Percentiles rank a stretch among this genome's conserved stretches.
These are phyloP conservation scores for Aureobasidium pullulans DNA, from an alignment of 2,329 filamentous ascomycete species.

Conservation along the genomic window DNA sequence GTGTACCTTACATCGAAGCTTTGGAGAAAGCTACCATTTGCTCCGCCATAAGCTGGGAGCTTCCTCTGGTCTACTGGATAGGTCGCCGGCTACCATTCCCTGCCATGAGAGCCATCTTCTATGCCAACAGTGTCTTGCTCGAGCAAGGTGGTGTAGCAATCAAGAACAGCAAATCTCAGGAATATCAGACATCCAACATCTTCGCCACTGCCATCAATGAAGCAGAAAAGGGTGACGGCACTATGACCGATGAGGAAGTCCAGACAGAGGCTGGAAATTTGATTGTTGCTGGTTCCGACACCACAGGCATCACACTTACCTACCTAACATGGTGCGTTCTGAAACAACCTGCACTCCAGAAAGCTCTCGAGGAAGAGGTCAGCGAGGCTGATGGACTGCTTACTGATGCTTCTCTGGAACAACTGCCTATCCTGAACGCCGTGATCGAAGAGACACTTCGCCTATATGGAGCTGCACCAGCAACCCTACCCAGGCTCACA, in stretches of 20 bases:
- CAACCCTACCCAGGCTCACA: slow-evolving; percentile 22
- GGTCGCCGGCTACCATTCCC: slow-evolving; percentile 13
- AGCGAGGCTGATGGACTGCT: neutral
- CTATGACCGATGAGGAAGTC: slow-evolving; percentile 23
- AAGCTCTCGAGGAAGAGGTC: slow-evolving; percentile 23
- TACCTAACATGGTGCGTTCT: slow-evolving; percentile 26
- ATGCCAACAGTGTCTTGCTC: slow-evolving; percentile 15
- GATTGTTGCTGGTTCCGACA: slow-evolving; percentile 28
- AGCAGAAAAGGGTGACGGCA: slow-evolving; percentile 15
- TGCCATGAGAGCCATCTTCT: slow-evolving; percentile 15
- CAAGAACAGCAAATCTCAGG: slow-evolving; percentile 13
- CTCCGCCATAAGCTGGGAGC: slow-evolving; percentile 22
- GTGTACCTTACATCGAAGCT: slow-evolving; percentile 15
- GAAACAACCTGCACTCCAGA: slow-evolving; percentile 18
- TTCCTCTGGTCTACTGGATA: slow-evolving; percentile 20
- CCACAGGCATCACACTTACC: slow-evolving; percentile 25
- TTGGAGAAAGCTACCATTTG: neutral
- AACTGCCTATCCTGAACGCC: slow-evolving; percentile 20
- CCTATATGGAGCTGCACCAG: slow-evolving; percentile 27
- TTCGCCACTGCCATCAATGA: slow-evolving; percentile 18
- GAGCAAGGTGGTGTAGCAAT: slow-evolving; percentile 16
- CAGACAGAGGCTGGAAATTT: slow-evolving; percentile 23
- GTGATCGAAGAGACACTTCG: slow-evolving; percentile 26
- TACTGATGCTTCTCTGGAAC: slow-evolving; percentile 20
- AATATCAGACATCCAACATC: slow-evolving; percentile 13